A percentile compares a stretch with the other conserved stretches of the same genome.
Evolutionary conservation across 805 yeast genomes (phyloP).

Genomic region (Wickerhamomyces strasburgensis): DNA sequence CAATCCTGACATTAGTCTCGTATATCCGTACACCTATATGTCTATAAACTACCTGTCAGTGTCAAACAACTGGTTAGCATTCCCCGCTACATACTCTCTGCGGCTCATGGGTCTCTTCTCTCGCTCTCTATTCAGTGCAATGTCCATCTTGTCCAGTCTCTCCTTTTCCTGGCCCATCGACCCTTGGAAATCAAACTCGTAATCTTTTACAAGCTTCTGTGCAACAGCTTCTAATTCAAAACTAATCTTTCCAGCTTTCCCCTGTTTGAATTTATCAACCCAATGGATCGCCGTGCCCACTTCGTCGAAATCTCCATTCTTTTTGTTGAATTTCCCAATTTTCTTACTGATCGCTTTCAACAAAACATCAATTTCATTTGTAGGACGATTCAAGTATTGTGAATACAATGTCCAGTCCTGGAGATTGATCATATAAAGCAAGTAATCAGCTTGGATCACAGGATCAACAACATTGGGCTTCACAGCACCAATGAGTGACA

Average conservation of each 20-base stretch:
- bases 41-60: too few species aligned
- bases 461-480: conserved; percentile 72
- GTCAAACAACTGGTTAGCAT: conserved; percentile 24
- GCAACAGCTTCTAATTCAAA: conserved; percentile 22
- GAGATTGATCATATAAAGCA: conserved; percentile 67
- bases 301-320: conserved; percentile 41
- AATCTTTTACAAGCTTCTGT: conserved; percentile 5
- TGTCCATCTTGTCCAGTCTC: conserved; percentile 21
- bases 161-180: conserved; percentile 11
- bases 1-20: too few species aligned
- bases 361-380: conserved; percentile 63
- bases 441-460: conserved; percentile 77
- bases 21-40: too few species aligned
- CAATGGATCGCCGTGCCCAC: conserved; percentile 59
- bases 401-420: conserved; percentile 33
- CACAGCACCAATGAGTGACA: conserved; percentile 73
- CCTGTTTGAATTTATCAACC: conserved; percentile 58
- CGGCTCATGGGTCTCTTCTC: conserved; percentile 13
- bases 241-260: conserved; percentile 31
- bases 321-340: conserved; percentile 26
- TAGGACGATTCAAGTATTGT: conserved; percentile 52
- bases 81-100: conserved; percentile 18
- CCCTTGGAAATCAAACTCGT: conserved; percentile 14
- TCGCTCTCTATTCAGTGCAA: conserved; percentile 16
- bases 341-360: conserved; percentile 44